Conservation (phyloP, 352 stramenopile genomes). For the Phytophthora megakarya region DNA sequence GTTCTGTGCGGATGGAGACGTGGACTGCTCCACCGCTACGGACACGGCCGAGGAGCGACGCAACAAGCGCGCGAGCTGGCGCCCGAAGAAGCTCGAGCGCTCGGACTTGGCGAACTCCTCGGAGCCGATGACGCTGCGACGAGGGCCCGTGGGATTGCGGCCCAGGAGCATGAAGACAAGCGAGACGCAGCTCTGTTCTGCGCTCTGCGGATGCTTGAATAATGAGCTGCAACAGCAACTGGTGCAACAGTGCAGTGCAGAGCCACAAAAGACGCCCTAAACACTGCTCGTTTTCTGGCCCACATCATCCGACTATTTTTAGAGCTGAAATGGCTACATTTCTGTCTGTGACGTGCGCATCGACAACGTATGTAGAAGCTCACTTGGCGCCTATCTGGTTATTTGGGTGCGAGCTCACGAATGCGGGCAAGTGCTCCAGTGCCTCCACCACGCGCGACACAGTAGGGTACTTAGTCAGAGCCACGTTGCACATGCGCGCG, state of each 20-base stretch:
- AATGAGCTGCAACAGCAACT: slow-evolving; percentile 17
- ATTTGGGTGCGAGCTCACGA: slow-evolving; percentile 73
- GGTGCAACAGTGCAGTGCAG: slow-evolving; percentile 8
- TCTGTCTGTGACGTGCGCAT: slow-evolving; percentile 18
- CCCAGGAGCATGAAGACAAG: slow-evolving; percentile 35
- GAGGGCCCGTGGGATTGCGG: slow-evolving; percentile 22
- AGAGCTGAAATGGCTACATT: slow-evolving; percentile 24
- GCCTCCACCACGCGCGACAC: slow-evolving; percentile 74
- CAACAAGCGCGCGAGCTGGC: slow-evolving; percentile 52
- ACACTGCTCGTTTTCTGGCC: slow-evolving; percentile 9
- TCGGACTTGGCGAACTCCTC: slow-evolving; percentile 39
- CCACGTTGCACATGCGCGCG: slow-evolving; percentile 78
- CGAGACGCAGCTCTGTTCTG: slow-evolving; percentile 1
- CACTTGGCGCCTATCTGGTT: slow-evolving; percentile 59
- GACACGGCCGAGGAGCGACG: slow-evolving; percentile 49
- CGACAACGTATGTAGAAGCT: too few species aligned
- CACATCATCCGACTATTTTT: slow-evolving; percentile 27
- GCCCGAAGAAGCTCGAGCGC: slow-evolving; percentile 52
- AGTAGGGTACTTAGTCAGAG: slow-evolving; percentile 81
- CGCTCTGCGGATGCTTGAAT: slow-evolving; percentile 15
- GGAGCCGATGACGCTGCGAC: slow-evolving; percentile 31
- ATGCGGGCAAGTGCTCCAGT: slow-evolving; percentile 77
- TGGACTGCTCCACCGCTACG: slow-evolving; percentile 20
- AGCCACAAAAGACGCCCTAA: slow-evolving; percentile 26
- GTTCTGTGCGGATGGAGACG: neutral